Evolutionary conservation across 2,329 filamentous ascomycete species (phyloP), one percentile per base, ranked within the genome.

Genomic region (Ceratocystis huliohia): DNA sequence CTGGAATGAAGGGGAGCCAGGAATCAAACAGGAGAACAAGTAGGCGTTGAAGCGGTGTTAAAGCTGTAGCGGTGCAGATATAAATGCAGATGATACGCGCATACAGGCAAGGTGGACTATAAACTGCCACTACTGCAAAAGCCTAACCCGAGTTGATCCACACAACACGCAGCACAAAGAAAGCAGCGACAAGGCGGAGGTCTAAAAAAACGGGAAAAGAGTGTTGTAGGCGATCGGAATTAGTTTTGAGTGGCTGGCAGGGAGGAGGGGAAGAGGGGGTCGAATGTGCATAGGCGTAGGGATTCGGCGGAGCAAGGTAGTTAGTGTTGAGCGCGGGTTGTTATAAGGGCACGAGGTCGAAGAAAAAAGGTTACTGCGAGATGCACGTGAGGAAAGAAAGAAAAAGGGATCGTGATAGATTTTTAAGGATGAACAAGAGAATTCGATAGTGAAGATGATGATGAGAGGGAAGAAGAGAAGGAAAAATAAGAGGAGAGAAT

Each of bases 51-150:
- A 59, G 56, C 56, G 56, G 56, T 59, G 56, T 37, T 59, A 59
- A 37, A 59, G 56, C 33, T 59, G 56, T 59, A 59, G 56, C 56
- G 56, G 56, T 59, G 56, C 56, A 59, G 56, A 15, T 59, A 28
- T n/a, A 57, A 28, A n/a, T 57, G 53, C 56, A 59, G 56, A 37
- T 59, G 17, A 53, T 53, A 53, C 8, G 56, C 20, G 25, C 56
- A 59, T 59, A 30, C 28, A 59, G 56, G 22, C 6, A 37, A 56
- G 13, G 28, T 59, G 6, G 53, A 20, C n/a, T 5, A 25, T 28
- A 59, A 59, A n/a, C 25, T 59, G 56, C 17, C 33, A 22, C 56
- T n/a, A 20, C 28, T 41, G 37, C 10, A 41, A 59, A 37, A 37
- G 56, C 56, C 56, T 25, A 59, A 59, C 56, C 56, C 8, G 33